Percentiles rank a stretch among this genome's conserved stretches.
These are phyloP conservation scores for Colletotrichum chlorophyti DNA, from an alignment of 2,329 filamentous ascomycete species.

Conservation along the genomic window DNA sequence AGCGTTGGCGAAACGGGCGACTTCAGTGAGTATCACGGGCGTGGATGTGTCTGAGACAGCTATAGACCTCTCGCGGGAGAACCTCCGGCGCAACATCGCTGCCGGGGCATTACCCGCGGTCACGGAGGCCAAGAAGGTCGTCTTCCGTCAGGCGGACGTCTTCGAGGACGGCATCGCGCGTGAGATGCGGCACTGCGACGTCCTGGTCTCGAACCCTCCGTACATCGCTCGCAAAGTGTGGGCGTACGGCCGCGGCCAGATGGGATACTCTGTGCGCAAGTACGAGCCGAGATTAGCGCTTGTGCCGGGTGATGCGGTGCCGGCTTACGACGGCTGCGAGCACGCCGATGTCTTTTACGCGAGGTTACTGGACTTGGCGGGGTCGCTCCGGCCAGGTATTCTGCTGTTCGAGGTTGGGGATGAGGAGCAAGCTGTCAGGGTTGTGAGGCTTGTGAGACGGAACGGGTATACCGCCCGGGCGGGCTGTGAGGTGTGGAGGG, in stretches of 20 bases:
- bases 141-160: conserved; percentile 57
- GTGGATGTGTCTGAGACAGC: conserved; percentile 76
- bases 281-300: conserved; percentile 84
- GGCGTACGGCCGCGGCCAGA: conserved; percentile 44
- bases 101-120: conserved; percentile 32
- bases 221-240: conserved; percentile 74
- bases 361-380: conserved; percentile 64
- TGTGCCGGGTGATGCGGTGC: conserved; percentile 56
- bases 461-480: conserved; percentile 38
- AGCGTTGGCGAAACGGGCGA: conserved; percentile 55
- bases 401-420: conserved; percentile 77
- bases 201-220: conserved; percentile 89
- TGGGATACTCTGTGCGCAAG: conserved; percentile 77
- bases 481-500: conserved; percentile 73
- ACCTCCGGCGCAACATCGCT: conserved; percentile 60
- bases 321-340: conserved; percentile 38
- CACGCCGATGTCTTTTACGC: conserved; percentile 71
- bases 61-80: conserved; percentile 68
- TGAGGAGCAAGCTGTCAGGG: conserved; percentile 69
- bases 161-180: conserved; percentile 50
- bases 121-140: conserved; percentile 38
- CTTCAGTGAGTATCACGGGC: conserved; percentile 62
- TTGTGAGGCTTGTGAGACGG: conserved; percentile 55
- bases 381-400: conserved; percentile 55
- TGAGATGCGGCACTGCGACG: conserved; percentile 52